Evolutionary conservation across 306 rosid species (phyloP), one percentile per base, ranked within the genome.

Genomic region (Prunus mongolica): DNA sequence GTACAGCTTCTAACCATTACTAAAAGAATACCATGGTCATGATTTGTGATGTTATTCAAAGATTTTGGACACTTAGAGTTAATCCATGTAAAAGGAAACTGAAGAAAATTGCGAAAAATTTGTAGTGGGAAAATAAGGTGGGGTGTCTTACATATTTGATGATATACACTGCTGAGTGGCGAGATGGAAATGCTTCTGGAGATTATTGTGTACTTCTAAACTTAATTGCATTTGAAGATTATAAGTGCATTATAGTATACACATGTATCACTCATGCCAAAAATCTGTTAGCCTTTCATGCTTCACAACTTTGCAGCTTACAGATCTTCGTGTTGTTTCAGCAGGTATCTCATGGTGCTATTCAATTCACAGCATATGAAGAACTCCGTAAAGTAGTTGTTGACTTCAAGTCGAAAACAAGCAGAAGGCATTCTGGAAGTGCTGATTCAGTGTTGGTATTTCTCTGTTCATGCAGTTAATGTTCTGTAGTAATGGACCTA

Each of bases 341-440:
- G 85, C 97, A 92, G 99, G 97, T 95, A 73, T 92, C 99, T 85
- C 97, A 90, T 81, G 99, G 99, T 71, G 99, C 99, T 75, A 80
- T 95, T 78, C 96, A 92, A 80, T 92, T 95, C 83, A 92, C 93
- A 22, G 93, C 83, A 25, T 92, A 95, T 55, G 97, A 95, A 78
- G 97, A 95, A 84, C 96, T 95, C 60, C 91, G 97, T 45, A 89
- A 81, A 72, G 38, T 84, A 81, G 60, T 89, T 74, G 81, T 88
- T 27, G 88, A 91, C 62, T 80, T 82, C n/a, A 95, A 87, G 87
- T 80, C 86, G 67, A 74, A 75, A 76, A 69, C 80, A 70, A 79
- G 67, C 78, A 73, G 32, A 77, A 73, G 44, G 52, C 80, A 79
- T 65, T 78, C 81, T 76, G 86, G 80, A 84, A 80, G 80, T 81